phyloP scores from a whole-genome alignment of 2,329 filamentous ascomycete genomes.

The Dryadomyces quercus-mongolicae region DNA sequence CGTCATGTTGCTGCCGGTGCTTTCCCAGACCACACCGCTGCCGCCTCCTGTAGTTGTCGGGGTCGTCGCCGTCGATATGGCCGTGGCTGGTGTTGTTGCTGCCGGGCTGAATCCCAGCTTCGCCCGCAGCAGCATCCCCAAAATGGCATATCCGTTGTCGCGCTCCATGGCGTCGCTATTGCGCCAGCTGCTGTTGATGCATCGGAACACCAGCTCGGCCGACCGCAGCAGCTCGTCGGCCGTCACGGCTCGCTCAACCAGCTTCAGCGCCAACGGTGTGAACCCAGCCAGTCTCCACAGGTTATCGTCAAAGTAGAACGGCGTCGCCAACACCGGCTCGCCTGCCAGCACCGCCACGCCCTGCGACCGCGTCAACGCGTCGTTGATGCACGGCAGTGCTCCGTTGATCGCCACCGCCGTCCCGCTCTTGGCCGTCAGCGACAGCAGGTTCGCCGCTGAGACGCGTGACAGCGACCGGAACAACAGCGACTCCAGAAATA shows the following conservation, averaged over 20 bases:
- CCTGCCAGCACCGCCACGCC: conserved; percentile 77
- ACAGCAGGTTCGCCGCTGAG: conserved; percentile 54
- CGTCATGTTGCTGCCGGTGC: not conserved
- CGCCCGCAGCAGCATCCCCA: conserved; percentile 71
- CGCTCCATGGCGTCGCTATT: conserved; percentile 98
- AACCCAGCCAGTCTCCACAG: conserved; percentile 91
- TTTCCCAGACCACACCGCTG: not conserved
- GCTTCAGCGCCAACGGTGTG: conserved; percentile 69
- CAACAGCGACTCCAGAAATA: conserved; percentile 64
- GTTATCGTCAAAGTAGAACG: conserved; percentile 80
- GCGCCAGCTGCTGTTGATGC: conserved; percentile 83
- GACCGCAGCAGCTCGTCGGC: conserved; percentile 62
- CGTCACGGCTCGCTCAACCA: conserved; percentile 65
- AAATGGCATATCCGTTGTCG: conserved; percentile 83
- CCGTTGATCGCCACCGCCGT: conserved; percentile 79
- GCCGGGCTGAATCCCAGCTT: conserved; percentile 51
- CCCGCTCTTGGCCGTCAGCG: conserved; percentile 59
- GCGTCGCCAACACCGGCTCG: conserved; percentile 66
- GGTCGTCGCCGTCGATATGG: not conserved
- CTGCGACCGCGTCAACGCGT: conserved; percentile 69
- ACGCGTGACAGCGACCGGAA: conserved; percentile 64
- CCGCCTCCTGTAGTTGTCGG: not conserved
- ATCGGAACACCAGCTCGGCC: conserved; percentile 73
- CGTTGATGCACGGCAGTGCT: conserved; percentile 75
- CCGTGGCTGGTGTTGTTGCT: not conserved